Percentiles rank a stretch among this genome's conserved stretches.
Evolutionary conservation across 2,329 filamentous ascomycete species (phyloP).

Genomic region (Aureobasidium sp.): DNA sequence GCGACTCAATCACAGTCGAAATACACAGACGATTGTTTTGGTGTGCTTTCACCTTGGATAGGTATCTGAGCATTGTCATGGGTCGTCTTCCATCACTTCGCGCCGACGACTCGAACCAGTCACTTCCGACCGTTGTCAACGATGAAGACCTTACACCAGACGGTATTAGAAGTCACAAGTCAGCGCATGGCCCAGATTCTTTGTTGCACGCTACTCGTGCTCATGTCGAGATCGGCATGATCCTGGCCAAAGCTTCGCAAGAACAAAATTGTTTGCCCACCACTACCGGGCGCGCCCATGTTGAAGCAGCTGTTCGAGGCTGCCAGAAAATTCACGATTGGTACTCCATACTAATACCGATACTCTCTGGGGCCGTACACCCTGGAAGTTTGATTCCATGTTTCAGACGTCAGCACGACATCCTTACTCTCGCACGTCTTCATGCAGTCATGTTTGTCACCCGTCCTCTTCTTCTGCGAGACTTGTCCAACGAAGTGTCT

Average conservation of each 20-base stretch:
- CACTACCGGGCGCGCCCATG: conserved; percentile 27
- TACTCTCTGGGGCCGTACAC: conserved; percentile 49
- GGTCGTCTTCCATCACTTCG: conserved; percentile 41
- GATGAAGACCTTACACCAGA: conserved; percentile 32
- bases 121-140: conserved; percentile 31
- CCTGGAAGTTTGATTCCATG: conserved; percentile 51
- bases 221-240: conserved; percentile 33
- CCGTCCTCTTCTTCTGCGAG: conserved; percentile 57
- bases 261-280: conserved; percentile 31
- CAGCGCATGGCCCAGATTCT: conserved; percentile 34
- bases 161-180: conserved; percentile 30
- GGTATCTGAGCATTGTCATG: conserved; percentile 43
- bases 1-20: conserved; percentile 31
- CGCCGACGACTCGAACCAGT: conserved; percentile 37
- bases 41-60: conserved; percentile 44
- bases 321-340: conserved; percentile 48
- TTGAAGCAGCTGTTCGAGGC: conserved; percentile 42
- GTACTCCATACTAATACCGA: conserved; percentile 50
- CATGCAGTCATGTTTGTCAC: conserved; percentile 65
- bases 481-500: background rate
- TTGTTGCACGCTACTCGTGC: conserved; percentile 34
- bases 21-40: conserved; percentile 43
- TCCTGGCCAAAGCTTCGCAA: conserved; percentile 32
- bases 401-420: conserved; percentile 60
- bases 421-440: conserved; percentile 59